These are phyloP conservation scores for Fraxinus pennsylvanica DNA, from an alignment of 257 asterid species.

Conservation along the genomic window DNA sequence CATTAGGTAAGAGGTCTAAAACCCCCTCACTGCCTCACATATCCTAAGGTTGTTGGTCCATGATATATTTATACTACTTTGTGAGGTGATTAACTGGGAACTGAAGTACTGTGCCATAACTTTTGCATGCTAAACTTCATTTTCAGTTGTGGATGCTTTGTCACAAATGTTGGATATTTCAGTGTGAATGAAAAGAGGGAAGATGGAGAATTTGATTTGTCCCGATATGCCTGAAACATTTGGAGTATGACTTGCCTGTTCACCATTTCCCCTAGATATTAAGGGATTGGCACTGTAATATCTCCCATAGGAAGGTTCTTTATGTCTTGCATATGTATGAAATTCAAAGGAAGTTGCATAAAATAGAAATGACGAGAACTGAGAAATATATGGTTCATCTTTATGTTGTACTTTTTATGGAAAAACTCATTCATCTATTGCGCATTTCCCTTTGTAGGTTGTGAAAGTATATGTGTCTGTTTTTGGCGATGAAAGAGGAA, in stretches of 20 bases:
- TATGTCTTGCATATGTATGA: slow-evolving; percentile 5
- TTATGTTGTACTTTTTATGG: not conserved
- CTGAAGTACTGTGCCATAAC: not conserved
- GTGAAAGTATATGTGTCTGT: slow-evolving; percentile 96
- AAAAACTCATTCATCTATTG: slow-evolving; percentile 11
- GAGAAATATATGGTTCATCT: slow-evolving; percentile 2
- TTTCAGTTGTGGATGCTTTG: not conserved
- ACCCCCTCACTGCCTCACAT: not conserved
- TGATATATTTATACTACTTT: not conserved
- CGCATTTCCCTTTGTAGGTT: slow-evolving; percentile 49
- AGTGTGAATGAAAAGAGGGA: not conserved
- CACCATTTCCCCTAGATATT: slow-evolving; percentile 9
- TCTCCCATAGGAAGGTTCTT: slow-evolving; percentile 21
- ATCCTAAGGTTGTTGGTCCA: not conserved
- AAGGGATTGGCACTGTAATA: not conserved
- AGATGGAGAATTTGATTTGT: not conserved
- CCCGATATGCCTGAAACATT: not conserved
- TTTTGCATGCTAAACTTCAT: not conserved
- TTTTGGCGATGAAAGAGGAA: slow-evolving; percentile 98
- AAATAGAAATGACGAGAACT: not conserved
- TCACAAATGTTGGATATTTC: not conserved
- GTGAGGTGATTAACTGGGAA: not conserved
- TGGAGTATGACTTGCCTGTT: not conserved
- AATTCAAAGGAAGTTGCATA: not conserved
- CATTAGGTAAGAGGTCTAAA: not conserved